Conservation (phyloP, 2,329 filamentous ascomycete genomes). For the Botrytis deweyae region DNA sequence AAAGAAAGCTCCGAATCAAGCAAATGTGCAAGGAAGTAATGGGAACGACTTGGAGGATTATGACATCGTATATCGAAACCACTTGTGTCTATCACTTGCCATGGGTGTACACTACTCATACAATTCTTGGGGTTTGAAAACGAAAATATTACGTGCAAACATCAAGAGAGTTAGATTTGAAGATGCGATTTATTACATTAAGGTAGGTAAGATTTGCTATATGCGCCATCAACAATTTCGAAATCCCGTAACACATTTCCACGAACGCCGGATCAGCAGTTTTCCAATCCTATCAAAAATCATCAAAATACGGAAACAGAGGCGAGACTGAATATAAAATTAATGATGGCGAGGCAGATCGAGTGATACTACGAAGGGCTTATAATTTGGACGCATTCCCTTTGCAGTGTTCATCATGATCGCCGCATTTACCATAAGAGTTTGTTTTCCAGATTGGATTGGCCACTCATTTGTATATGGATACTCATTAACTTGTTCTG, state of each 20-base stretch:
- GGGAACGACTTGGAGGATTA: neutral
- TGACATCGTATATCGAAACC: neutral
- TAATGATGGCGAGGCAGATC: constrained; percentile 21
- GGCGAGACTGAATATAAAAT: accelerated
- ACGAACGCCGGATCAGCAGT: neutral
- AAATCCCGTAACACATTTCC: neutral
- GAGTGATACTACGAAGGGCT: constrained; percentile 31
- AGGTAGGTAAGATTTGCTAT: neutral
- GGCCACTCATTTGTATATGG: constrained; percentile 37
- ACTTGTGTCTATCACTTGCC: neutral
- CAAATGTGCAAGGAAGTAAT: neutral
- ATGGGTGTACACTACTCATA: neutral
- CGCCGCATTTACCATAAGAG: constrained; percentile 61
- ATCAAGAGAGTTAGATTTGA: neutral
- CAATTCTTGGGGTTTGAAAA: accelerated
- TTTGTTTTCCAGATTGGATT: constrained; percentile 46
- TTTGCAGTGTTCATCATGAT: constrained; percentile 41
- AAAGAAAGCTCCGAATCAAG: neutral
- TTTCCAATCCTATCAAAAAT: neutral
- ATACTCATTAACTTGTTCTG: constrained; percentile 44
- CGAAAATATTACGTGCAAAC: neutral
- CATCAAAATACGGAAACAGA: neutral
- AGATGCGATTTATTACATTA: neutral
- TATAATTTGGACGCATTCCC: constrained; percentile 29
- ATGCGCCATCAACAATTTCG: neutral